phyloP scores from a whole-genome alignment of 306 rosid genomes.

The Cajanus cajan region DNA sequence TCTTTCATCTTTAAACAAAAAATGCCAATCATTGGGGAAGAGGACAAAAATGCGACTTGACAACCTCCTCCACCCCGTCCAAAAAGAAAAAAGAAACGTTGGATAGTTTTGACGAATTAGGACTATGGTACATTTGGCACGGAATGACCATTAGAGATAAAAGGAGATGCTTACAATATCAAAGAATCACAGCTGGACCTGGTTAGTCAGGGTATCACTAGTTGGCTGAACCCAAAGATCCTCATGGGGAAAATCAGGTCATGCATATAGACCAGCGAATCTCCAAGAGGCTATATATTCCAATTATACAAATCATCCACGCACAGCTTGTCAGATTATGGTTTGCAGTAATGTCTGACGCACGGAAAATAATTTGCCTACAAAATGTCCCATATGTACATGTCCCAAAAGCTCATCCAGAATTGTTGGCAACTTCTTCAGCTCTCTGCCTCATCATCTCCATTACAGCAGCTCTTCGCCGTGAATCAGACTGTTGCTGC shows the following conservation, averaged over 20 bases:
- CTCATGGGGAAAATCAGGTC: slow-evolving; percentile 18
- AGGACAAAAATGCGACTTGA: neutral
- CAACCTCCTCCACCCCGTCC: slow-evolving; percentile 11
- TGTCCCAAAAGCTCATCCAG: slow-evolving; percentile 51
- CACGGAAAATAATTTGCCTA: slow-evolving; percentile 32
- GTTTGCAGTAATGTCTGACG: slow-evolving; percentile 32
- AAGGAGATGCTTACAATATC: slow-evolving; percentile 40
- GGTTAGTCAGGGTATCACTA: slow-evolving; percentile 33
- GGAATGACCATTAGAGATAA: slow-evolving; percentile 38
- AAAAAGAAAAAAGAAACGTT: neutral
- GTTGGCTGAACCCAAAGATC: slow-evolving; percentile 21
- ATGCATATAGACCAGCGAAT: slow-evolving; percentile 28
- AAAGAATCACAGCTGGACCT: slow-evolving; percentile 56
- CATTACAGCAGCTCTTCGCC: slow-evolving; percentile 97
- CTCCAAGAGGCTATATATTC: slow-evolving; percentile 44
- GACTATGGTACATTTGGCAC: slow-evolving; percentile 49
- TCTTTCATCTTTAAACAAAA: slow-evolving; percentile 29
- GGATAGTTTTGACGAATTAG: slow-evolving; percentile 28
- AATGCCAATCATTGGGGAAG: neutral
- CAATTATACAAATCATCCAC: slow-evolving; percentile 27
- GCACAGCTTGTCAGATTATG: slow-evolving; percentile 29
- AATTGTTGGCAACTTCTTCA: slow-evolving; percentile 81
- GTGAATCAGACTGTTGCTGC: slow-evolving; percentile 96
- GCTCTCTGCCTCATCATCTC: slow-evolving; percentile 99
- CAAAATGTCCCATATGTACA: slow-evolving; percentile 38